Conservation (phyloP, 73 alveolate genomes). For the Stentor coeruleus region DNA sequence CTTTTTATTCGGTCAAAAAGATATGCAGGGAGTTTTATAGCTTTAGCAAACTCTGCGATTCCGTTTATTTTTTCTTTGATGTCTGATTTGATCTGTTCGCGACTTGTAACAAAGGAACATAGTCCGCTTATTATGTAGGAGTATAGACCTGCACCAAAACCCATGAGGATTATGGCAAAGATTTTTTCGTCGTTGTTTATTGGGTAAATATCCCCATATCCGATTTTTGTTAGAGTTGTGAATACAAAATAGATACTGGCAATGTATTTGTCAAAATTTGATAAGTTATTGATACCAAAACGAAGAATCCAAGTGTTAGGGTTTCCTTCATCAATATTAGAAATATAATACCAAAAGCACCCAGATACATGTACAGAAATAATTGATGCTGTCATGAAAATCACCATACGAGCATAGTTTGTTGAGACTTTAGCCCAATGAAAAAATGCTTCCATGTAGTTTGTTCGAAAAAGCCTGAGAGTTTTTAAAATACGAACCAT, state of each 20-base stretch:
- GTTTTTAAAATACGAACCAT: too few relatives aligned
- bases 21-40: not conserved
- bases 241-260: conserved; percentile 16
- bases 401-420: conserved; percentile 29
- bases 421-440: too few relatives aligned
- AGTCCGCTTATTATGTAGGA: conserved; percentile 20
- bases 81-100: not conserved
- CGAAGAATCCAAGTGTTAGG: conserved; percentile 49
- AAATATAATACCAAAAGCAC: conserved; percentile 46
- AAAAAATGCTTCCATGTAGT: too few relatives aligned
- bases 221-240: conserved; percentile 34
- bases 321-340: conserved; percentile 37
- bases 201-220: conserved; percentile 51
- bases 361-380: conserved; percentile 38
- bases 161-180: conserved; percentile 32
- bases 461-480: too few relatives aligned
- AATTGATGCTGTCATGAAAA: conserved; percentile 27
- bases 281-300: not conserved
- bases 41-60: not conserved
- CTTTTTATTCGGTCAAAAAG: not conserved
- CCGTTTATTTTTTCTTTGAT: not conserved
- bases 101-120: not conserved
- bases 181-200: conserved; percentile 35
- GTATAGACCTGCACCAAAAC: conserved; percentile 30
- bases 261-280: not conserved